These are phyloP conservation scores for Coelastrella sp. DNA, from an alignment of 139 green algal species.

Conservation along the genomic window DNA sequence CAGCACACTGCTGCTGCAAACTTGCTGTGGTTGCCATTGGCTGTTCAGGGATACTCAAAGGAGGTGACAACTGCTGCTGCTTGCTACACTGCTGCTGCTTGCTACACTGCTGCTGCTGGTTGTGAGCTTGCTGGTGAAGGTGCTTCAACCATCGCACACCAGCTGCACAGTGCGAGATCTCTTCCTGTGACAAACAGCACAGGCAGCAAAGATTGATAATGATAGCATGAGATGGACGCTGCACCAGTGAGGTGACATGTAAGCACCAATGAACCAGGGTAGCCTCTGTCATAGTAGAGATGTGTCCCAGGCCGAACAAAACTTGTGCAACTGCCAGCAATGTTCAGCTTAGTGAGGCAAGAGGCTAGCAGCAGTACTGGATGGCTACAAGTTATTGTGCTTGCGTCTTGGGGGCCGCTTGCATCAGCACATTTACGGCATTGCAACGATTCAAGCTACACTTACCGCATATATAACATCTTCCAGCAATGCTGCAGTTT, in stretches of 20 bases:
- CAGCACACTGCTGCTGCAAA: neutral
- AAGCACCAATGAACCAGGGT: too few relatives aligned
- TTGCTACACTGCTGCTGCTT: neutral
- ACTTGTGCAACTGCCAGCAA: too few relatives aligned
- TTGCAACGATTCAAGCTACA: too few relatives aligned
- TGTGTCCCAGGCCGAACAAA: too few relatives aligned
- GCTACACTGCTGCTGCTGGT: neutral
- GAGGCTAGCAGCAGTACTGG: too few relatives aligned
- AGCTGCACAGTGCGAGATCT: slow-evolving; percentile 91
- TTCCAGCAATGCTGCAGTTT: slow-evolving; percentile 79
- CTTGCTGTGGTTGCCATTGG: slow-evolving; percentile 1
- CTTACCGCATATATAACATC: slow-evolving; percentile 79
- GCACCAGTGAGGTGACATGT: too few relatives aligned
- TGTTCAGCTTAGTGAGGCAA: too few relatives aligned
- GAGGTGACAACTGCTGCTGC: slow-evolving; percentile 27
- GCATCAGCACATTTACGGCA: too few relatives aligned
- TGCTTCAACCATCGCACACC: slow-evolving; percentile 88
- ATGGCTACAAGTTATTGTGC: too few relatives aligned
- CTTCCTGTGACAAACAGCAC: slow-evolving; percentile 84
- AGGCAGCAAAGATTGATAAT: neutral
- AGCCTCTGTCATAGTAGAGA: too few relatives aligned
- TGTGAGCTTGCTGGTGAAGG: slow-evolving; percentile 61
- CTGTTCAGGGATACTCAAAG: too few relatives aligned
- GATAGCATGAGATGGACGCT: neutral
- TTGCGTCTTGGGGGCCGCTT: too few relatives aligned